phyloP scores from a whole-genome alignment of 805 yeast species.

The Priceomyces castillae region DNA sequence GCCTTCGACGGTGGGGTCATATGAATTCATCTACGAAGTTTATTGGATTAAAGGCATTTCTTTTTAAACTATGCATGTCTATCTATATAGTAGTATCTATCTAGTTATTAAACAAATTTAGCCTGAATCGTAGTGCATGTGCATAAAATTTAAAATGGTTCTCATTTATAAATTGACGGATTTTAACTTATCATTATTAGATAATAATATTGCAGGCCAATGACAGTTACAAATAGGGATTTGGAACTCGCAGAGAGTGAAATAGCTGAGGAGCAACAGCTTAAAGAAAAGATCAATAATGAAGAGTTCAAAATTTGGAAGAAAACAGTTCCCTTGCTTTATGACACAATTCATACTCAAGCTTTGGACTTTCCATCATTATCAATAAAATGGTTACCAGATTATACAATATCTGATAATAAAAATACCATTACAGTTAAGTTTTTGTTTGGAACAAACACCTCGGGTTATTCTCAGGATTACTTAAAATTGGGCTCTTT shows the following conservation, averaged over 20 bases:
- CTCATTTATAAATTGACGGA: not conserved
- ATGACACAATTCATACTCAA: slow-evolving; percentile 68
- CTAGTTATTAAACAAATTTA: slow-evolving; percentile 1
- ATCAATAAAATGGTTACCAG: slow-evolving; percentile 67
- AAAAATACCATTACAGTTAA: slow-evolving; percentile 31
- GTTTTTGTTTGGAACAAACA: slow-evolving; percentile 50
- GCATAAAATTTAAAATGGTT: not conserved
- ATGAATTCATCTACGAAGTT: slow-evolving; percentile 6
- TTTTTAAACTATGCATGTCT: too few relatives aligned
- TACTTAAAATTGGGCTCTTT: slow-evolving; percentile 45
- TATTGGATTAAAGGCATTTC: too few relatives aligned
- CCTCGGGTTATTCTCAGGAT: slow-evolving; percentile 40
- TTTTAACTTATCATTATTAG: not conserved
- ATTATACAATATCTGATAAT: slow-evolving; percentile 26
- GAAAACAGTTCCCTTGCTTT: slow-evolving; percentile 74
- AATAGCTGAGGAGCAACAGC: slow-evolving; percentile 46
- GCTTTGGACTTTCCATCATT: slow-evolving; percentile 70
- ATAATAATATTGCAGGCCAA: not conserved
- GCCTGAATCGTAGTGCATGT: not conserved
- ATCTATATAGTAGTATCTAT: not conserved
- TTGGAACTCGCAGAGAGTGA: slow-evolving; percentile 33
- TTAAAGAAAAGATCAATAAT: slow-evolving; percentile 60
- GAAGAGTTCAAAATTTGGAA: slow-evolving; percentile 83
- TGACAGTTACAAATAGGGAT: slow-evolving; percentile 13
- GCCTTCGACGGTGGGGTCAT: slow-evolving; percentile 26